Percentiles rank a stretch among this genome's conserved stretches.
Conservation (phyloP, 768 basidiomycete genomes). For the Paxillus involutus region DNA sequence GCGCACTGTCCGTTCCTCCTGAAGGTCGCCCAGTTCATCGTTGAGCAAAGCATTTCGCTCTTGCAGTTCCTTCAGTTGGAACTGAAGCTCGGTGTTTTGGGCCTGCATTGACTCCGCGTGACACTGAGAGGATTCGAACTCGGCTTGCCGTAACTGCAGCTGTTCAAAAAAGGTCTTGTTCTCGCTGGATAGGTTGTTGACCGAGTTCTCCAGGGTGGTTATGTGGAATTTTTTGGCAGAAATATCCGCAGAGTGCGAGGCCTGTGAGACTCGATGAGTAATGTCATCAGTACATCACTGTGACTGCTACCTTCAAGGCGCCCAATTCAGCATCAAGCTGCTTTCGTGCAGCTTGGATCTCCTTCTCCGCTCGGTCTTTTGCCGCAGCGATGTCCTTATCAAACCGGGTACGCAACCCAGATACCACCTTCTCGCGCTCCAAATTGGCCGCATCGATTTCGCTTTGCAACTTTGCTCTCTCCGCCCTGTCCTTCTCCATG, state of each 20-base stretch:
- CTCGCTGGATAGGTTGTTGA: conserved; percentile 68
- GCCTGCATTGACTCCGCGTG: conserved; percentile 74
- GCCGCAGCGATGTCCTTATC: conserved; percentile 65
- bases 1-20: conserved; percentile 52
- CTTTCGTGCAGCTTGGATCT: conserved; percentile 58
- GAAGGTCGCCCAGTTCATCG: conserved; percentile 68
- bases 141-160: conserved; percentile 85
- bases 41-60: conserved; percentile 71
- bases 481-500: conserved; percentile 41
- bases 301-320: conserved; percentile 59
- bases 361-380: conserved; percentile 75
- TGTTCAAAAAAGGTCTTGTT: conserved; percentile 85
- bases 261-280: conserved; percentile 41
- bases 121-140: conserved; percentile 79
- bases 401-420: conserved; percentile 62
- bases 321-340: conserved; percentile 80
- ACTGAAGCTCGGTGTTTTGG: conserved; percentile 82
- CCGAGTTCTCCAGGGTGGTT: conserved; percentile 63
- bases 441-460: conserved; percentile 62
- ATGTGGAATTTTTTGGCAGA: conserved; percentile 61
- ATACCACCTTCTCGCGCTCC: conserved; percentile 62
- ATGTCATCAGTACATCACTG: conserved; percentile 5
- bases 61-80: conserved; percentile 77
- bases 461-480: conserved; percentile 53
- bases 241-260: conserved; percentile 66